Conservation (phyloP, 2,329 filamentous ascomycete genomes). For the Colletotrichum sp. region DNA sequence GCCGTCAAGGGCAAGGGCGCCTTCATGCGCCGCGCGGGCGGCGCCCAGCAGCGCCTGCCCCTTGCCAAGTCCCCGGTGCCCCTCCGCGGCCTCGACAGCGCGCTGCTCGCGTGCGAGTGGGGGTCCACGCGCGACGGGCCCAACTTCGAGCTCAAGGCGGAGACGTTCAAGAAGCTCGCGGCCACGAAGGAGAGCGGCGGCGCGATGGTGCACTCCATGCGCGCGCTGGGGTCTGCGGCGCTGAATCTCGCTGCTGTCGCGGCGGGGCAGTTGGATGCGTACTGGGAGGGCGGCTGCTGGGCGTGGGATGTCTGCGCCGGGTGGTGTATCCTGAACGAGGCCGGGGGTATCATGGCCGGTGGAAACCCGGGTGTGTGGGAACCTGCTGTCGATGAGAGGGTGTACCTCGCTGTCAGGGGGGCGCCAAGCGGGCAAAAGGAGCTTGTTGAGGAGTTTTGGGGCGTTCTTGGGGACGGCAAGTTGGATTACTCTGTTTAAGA, state of each 20-base stretch:
- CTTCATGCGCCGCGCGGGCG: slow-evolving; percentile 55
- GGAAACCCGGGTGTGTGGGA: slow-evolving; percentile 78
- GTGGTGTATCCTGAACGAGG: slow-evolving; percentile 78
- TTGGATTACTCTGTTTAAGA: slow-evolving; percentile 48
- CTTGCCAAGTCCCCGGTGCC: slow-evolving; percentile 55
- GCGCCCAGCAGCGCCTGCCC: slow-evolving; percentile 41
- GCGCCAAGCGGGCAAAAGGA: slow-evolving; percentile 65
- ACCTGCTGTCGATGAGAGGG: slow-evolving; percentile 61
- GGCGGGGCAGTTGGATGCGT: slow-evolving; percentile 72
- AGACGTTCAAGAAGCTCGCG: slow-evolving; percentile 67
- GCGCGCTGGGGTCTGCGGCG: slow-evolving; percentile 75
- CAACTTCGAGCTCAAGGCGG: slow-evolving; percentile 74
- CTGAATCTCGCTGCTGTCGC: slow-evolving; percentile 78
- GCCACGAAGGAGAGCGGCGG: slow-evolving; percentile 67
- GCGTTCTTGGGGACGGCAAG: slow-evolving; percentile 57
- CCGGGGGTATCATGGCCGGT: slow-evolving; percentile 74
- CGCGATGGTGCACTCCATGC: slow-evolving; percentile 77
- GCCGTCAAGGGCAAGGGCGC: slow-evolving; percentile 73
- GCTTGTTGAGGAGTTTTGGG: slow-evolving; percentile 70
- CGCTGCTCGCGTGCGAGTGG: slow-evolving; percentile 77
- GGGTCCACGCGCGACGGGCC: slow-evolving; percentile 70
- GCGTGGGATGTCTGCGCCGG: slow-evolving; percentile 86
- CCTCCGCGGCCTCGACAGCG: slow-evolving; percentile 63
- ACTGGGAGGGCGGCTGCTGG: slow-evolving; percentile 87
- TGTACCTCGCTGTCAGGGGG: slow-evolving; percentile 68